These are phyloP conservation scores for Neodidymelliopsis sp. DNA, from an alignment of 2,329 filamentous ascomycete genomes.

Conservation along the genomic window DNA sequence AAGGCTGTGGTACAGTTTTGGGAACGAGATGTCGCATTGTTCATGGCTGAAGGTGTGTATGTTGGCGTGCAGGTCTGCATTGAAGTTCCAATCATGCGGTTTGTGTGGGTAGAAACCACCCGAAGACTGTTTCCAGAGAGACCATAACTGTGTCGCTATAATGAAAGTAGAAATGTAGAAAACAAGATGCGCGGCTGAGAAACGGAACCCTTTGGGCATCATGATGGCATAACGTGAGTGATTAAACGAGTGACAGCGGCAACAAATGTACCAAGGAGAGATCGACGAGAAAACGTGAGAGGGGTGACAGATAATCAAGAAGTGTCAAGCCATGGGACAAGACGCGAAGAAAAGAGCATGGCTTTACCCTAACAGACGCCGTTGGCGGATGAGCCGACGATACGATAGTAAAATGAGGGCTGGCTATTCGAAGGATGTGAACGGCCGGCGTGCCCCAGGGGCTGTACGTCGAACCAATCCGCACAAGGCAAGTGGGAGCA, in stretches of 20 bases:
- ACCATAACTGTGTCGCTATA: slow-evolving; percentile 39
- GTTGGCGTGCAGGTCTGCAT: slow-evolving; percentile 42
- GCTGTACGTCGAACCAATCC: slow-evolving; percentile 21
- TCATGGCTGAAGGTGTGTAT: slow-evolving; percentile 43
- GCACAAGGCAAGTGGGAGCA: slow-evolving; percentile 22
- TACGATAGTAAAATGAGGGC: slow-evolving; percentile 23
- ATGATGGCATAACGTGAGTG: slow-evolving; percentile 40
- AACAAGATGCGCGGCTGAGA: slow-evolving; percentile 36
- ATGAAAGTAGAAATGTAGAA: slow-evolving; percentile 43
- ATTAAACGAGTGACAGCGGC: slow-evolving; percentile 19
- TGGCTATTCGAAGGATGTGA: slow-evolving; percentile 25
- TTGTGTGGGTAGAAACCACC: slow-evolving; percentile 24
- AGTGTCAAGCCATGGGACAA: slow-evolving; percentile 27
- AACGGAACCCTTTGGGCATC: slow-evolving; percentile 39
- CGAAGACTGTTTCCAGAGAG: slow-evolving; percentile 37
- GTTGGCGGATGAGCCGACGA: slow-evolving; percentile 13
- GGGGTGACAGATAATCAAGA: slow-evolving; percentile 22
- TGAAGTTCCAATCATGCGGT: slow-evolving; percentile 29
- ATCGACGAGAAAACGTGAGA: slow-evolving; percentile 7
- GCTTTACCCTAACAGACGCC: slow-evolving; percentile 16
- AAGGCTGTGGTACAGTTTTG: slow-evolving; percentile 41
- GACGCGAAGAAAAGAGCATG: slow-evolving; percentile 23
- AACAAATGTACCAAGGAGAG: slow-evolving; percentile 12
- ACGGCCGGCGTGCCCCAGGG: slow-evolving; percentile 25
- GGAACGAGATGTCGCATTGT: slow-evolving; percentile 44